Percentiles rank a stretch among this genome's conserved stretches.
These are phyloP conservation scores for Fusarium brevicatenulatum DNA, from an alignment of 2,329 filamentous ascomycete species.

Conservation along the genomic window DNA sequence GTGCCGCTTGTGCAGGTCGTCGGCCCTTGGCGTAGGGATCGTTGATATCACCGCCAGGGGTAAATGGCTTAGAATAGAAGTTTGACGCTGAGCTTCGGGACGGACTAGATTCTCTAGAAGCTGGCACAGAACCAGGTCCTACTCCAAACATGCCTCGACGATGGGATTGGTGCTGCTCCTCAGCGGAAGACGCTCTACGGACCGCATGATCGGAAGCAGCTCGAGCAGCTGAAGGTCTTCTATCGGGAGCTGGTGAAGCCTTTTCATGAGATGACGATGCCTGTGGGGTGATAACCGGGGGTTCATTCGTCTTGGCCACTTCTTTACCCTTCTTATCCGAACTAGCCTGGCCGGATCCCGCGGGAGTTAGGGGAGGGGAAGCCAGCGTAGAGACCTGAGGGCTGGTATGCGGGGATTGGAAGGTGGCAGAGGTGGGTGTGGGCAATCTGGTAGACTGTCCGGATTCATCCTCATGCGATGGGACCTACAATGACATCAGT, in stretches of 20 bases:
- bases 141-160: slow-evolving; percentile 65
- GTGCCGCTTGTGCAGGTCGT: slow-evolving; percentile 74
- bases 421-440: slow-evolving; percentile 72
- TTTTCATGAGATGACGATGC: slow-evolving; percentile 68
- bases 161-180: slow-evolving; percentile 55
- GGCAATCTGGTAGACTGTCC: slow-evolving; percentile 70
- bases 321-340: slow-evolving; percentile 47
- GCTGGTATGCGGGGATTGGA: slow-evolving; percentile 73
- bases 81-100: slow-evolving; percentile 70
- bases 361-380: slow-evolving; percentile 89
- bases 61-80: slow-evolving; percentile 78
- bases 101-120: slow-evolving; percentile 71
- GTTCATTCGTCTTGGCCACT: slow-evolving; percentile 53
- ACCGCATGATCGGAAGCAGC: slow-evolving; percentile 57
- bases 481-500: slow-evolving; percentile 57
- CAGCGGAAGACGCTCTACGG: slow-evolving; percentile 54
- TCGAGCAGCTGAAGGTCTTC: slow-evolving; percentile 54
- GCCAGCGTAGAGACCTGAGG: slow-evolving; percentile 78
- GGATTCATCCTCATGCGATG: slow-evolving; percentile 69
- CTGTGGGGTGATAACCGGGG: slow-evolving; percentile 72
- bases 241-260: slow-evolving; percentile 54
- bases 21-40: slow-evolving; percentile 89
- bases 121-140: slow-evolving; percentile 64
- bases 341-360: slow-evolving; percentile 68
- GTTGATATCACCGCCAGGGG: slow-evolving; percentile 80